A percentile compares a stretch with the other conserved stretches of the same genome.
Evolutionary conservation across 495 filamentous ascomycete genomes (phyloP).

Genomic region (Aspergillus nanangensis): DNA sequence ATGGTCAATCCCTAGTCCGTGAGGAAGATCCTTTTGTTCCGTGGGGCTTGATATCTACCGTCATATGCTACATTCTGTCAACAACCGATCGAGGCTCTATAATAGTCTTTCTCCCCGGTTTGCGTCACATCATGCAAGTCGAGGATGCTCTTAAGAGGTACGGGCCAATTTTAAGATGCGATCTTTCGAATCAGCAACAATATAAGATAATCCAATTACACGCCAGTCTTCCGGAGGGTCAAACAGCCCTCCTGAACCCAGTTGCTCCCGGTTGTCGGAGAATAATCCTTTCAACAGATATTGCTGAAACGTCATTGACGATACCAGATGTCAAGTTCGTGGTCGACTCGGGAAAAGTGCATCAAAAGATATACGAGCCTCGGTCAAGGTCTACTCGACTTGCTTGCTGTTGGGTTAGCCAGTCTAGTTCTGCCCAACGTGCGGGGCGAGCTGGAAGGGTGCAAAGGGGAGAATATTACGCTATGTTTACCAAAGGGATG

Average conservation of each 20-base stretch:
- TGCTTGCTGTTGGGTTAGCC: constrained; percentile 48
- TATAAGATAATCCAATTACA: constrained; percentile 51
- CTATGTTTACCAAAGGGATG: constrained; percentile 46
- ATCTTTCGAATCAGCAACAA: constrained; percentile 38
- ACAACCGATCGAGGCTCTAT: constrained; percentile 49
- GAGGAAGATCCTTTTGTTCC: constrained; percentile 46
- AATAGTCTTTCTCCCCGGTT: constrained; percentile 54
- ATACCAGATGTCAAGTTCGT: constrained; percentile 56
- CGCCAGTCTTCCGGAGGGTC: constrained; percentile 41
- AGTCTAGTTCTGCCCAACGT: constrained; percentile 51
- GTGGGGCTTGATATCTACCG: constrained; percentile 39
- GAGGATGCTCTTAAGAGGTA: constrained; percentile 22
- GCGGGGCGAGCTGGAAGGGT: constrained; percentile 57
- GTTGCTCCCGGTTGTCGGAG: constrained; percentile 47
- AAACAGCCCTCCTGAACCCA: constrained; percentile 42
- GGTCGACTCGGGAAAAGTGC: constrained; percentile 51
- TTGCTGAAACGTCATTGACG: constrained; percentile 58
- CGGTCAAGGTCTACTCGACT: constrained; percentile 39
- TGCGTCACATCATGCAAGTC: constrained; percentile 44
- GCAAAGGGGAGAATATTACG: constrained; percentile 55
- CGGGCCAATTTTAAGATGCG: constrained; percentile 25
- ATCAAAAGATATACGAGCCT: constrained; percentile 48
- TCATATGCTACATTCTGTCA: constrained; percentile 46
- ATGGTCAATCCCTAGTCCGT: no score
- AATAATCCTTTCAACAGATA: constrained; percentile 55